phyloP scores from a whole-genome alignment of 2,329 filamentous ascomycete genomes.

The Ophioceras dolichostomum region DNA sequence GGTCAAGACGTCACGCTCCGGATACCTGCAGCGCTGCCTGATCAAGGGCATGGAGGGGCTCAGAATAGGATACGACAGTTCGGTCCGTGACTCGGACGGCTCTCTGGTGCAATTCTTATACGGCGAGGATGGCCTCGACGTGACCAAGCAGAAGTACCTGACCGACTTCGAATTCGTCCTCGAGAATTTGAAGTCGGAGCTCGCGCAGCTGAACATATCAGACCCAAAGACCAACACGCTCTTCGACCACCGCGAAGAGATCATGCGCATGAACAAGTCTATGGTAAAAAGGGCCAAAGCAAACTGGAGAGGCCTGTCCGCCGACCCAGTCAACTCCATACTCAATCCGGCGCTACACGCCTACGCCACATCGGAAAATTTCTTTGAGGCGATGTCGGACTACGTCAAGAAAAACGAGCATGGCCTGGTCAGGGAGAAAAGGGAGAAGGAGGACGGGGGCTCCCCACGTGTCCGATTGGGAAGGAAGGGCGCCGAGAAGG shows the following conservation, averaged over 20 bases:
- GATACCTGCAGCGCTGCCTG: conserved; percentile 90
- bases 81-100: conserved; percentile 88
- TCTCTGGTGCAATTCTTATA: conserved; percentile 92
- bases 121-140: conserved; percentile 89
- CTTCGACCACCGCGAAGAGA: conserved; percentile 44
- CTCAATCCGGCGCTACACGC: conserved; percentile 67
- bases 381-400: conserved; percentile 58
- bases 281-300: conserved; percentile 60
- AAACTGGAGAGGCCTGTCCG: conserved; percentile 36
- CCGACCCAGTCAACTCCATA: conserved; percentile 63
- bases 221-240: conserved; percentile 30
- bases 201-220: conserved; percentile 59
- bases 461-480: conserved; percentile 25
- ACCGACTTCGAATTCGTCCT: conserved; percentile 83
- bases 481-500: conserved; percentile 67
- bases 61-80: conserved; percentile 83
- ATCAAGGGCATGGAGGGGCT: conserved; percentile 98
- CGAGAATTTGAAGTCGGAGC: conserved; percentile 71
- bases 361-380: conserved; percentile 82
- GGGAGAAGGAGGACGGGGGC: conserved; percentile 10
- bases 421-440: conserved; percentile 38
- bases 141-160: conserved; percentile 87
- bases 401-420: conserved; percentile 72
- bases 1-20: conserved; percentile 94
- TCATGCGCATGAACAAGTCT: conserved; percentile 70